phyloP scores from a whole-genome alignment of 1,139 yeast species.

The Barnettozyma hawaiiensis region DNA sequence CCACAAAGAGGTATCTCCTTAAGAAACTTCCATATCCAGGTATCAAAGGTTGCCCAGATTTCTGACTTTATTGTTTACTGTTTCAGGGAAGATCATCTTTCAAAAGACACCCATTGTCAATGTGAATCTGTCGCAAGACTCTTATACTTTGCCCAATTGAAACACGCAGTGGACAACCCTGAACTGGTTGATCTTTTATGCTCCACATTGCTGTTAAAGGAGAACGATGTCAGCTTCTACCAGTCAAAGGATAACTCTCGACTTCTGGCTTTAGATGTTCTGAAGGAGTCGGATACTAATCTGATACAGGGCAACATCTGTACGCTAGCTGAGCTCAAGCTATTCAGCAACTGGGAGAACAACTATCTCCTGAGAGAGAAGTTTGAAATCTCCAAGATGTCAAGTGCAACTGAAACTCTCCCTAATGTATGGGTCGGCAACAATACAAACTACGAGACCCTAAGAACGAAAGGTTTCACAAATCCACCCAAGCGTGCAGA shows the following conservation, averaged over 20 bases:
- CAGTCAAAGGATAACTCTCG: constrained; percentile 16
- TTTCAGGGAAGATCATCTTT: constrained; percentile 35
- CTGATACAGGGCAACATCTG: constrained; percentile 11
- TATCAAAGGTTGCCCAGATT: constrained; percentile 58
- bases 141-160: constrained; percentile 50
- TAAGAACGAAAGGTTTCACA: constrained; percentile 21
- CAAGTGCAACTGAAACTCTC: constrained; percentile 62
- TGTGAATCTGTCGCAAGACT: constrained; percentile 44
- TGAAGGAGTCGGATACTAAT: constrained; percentile 6
- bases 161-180: constrained; percentile 30
- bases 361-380: constrained; percentile 72
- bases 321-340: constrained; percentile 29
- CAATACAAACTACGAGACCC: constrained; percentile 45
- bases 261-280: constrained; percentile 22
- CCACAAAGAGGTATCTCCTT: constrained; percentile 66
- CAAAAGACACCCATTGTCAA: constrained; percentile 27
- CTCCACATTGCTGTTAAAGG: constrained; percentile 18
- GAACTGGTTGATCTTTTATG: constrained; percentile 23
- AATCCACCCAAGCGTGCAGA: neutral
- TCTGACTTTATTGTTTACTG: constrained; percentile 68
- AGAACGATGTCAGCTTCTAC: constrained; percentile 22
- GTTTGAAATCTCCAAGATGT: constrained; percentile 76
- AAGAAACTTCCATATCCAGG: constrained; percentile 75
- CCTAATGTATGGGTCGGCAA: constrained; percentile 77
- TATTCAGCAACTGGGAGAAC: constrained; percentile 59